A percentile compares a stretch with the other conserved stretches of the same genome.
Conservation (phyloP, 805 yeast species). For the Cephaloascus albidus region DNA sequence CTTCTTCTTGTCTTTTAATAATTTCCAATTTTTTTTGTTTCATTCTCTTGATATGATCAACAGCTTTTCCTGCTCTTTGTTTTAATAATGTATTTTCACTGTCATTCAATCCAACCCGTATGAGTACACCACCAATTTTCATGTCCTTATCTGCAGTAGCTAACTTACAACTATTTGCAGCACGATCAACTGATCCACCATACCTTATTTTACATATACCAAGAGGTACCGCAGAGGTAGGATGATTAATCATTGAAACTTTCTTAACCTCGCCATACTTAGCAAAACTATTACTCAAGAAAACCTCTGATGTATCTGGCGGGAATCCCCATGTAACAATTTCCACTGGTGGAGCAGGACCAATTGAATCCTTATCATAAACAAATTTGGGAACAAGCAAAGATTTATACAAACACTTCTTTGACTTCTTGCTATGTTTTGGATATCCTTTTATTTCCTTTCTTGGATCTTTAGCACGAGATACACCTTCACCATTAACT, state of each 20-base stretch:
- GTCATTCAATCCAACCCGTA: slow-evolving; percentile 46
- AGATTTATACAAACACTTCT: slow-evolving; percentile 30
- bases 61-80: slow-evolving; percentile 15
- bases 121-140: slow-evolving; percentile 40
- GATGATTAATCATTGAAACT: slow-evolving; percentile 54
- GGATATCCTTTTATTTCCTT: slow-evolving; percentile 13
- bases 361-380: slow-evolving; percentile 66
- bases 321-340: slow-evolving; percentile 64
- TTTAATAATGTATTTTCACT: slow-evolving; percentile 26
- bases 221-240: slow-evolving; percentile 68
- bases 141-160: slow-evolving; percentile 35
- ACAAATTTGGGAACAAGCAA: slow-evolving; percentile 24
- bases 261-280: slow-evolving; percentile 57
- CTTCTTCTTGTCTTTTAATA: slow-evolving; percentile 14
- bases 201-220: slow-evolving; percentile 61
- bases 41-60: slow-evolving; percentile 22
- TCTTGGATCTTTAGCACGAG: slow-evolving; percentile 32
- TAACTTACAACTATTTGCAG: slow-evolving; percentile 34
- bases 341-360: slow-evolving; percentile 64
- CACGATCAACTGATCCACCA: slow-evolving; percentile 42
- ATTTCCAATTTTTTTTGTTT: slow-evolving; percentile 4
- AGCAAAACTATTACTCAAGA: slow-evolving; percentile 43
- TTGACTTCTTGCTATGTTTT: slow-evolving; percentile 28
- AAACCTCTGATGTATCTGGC: slow-evolving; percentile 33
- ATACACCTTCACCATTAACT: slow-evolving; percentile 18